Percentiles rank a stretch among this genome's conserved stretches.
Conservation (phyloP, 2,329 filamentous ascomycete species). For the Fusarium proliferatum region DNA sequence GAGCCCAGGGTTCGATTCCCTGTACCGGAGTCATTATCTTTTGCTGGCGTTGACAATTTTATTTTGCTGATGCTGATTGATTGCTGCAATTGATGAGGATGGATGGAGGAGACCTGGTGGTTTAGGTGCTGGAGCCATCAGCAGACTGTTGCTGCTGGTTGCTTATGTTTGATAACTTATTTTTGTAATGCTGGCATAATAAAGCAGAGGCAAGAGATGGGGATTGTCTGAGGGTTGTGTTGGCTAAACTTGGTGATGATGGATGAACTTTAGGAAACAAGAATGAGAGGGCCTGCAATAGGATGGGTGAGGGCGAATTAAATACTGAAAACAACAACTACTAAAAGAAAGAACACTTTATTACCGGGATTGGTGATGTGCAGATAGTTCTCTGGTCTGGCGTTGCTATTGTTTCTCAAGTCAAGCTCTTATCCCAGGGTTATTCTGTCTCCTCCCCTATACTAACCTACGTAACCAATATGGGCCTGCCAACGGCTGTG, state of each 20-base stretch:
- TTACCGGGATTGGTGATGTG: too few species aligned
- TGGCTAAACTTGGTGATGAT: not conserved
- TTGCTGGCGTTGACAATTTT: not conserved
- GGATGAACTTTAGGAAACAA: not conserved
- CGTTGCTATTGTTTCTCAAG: not conserved
- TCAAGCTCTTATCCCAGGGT: not conserved
- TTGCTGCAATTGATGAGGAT: not conserved
- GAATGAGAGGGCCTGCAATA: not conserved
- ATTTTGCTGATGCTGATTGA: not conserved
- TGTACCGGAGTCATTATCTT: conserved; percentile 17
- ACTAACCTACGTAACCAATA: not conserved
- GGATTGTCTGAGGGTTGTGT: not conserved
- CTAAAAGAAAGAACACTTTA: too few species aligned
- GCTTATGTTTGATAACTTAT: not conserved
- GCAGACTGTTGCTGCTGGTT: not conserved
- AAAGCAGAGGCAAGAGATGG: not conserved
- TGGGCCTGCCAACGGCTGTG: not conserved
- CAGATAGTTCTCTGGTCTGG: not conserved
- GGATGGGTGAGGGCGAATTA: too few species aligned
- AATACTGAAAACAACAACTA: too few species aligned
- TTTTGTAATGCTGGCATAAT: not conserved
- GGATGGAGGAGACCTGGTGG: not conserved
- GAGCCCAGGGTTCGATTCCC: conserved; percentile 45
- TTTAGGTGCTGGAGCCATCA: not conserved
- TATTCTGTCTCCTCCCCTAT: not conserved